Conservation (phyloP, 208 protist species). For the Trypanosoma caninum region DNA sequence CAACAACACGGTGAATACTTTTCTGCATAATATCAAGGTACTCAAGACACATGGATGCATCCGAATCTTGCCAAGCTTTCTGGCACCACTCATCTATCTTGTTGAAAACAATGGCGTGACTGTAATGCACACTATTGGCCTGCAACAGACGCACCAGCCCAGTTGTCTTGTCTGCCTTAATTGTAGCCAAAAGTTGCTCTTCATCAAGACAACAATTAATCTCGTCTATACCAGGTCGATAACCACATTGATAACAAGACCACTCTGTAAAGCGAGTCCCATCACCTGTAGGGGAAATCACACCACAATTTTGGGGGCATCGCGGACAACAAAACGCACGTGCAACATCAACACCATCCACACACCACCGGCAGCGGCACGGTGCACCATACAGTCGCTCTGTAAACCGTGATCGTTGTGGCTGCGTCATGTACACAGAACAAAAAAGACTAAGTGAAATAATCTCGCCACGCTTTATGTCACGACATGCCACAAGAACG, state of each 20-base stretch:
- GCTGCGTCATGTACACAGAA: conserved; percentile 14
- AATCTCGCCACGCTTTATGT: conserved; percentile 18
- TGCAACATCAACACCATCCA: conserved; percentile 17
- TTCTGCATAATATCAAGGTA: conserved; percentile 28
- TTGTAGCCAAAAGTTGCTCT: conserved; percentile 7
- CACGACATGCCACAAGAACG: conserved; percentile 20
- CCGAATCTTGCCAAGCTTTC: conserved; percentile 21
- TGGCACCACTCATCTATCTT: conserved; percentile 34
- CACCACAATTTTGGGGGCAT: conserved; percentile 24
- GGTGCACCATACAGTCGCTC: conserved; percentile 12
- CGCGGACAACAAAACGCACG: conserved; percentile 26
- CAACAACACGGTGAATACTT: conserved; percentile 23
- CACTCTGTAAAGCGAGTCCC: conserved; percentile 8
- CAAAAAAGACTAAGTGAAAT: conserved; percentile 19
- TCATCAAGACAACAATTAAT: conserved; percentile 15
- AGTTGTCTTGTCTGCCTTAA: conserved; percentile 33
- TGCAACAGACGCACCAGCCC: conserved; percentile 23
- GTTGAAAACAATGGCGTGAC: conserved; percentile 24
- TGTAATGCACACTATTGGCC: conserved; percentile 22
- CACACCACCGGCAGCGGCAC: conserved; percentile 24
- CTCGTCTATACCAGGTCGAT: conserved; percentile 8
- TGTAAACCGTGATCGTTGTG: conserved; percentile 12
- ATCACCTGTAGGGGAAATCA: conserved; percentile 25
- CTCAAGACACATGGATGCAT: conserved; percentile 21
- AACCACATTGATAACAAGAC: conserved; percentile 30